These are phyloP conservation scores for Aurifilum marmelostoma DNA, from an alignment of 2,329 filamentous ascomycete genomes.

Conservation along the genomic window DNA sequence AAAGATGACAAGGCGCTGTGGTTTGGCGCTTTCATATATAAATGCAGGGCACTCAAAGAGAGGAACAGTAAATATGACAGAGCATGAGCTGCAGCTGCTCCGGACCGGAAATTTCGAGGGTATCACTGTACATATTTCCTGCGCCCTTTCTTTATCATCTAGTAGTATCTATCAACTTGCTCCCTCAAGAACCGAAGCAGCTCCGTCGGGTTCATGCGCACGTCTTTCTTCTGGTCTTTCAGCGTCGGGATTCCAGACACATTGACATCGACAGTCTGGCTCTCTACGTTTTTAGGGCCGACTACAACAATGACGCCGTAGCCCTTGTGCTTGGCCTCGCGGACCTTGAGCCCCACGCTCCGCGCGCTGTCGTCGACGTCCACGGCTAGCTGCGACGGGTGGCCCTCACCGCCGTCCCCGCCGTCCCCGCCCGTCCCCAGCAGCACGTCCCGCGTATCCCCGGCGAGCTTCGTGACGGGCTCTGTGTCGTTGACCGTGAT, in stretches of 20 bases:
- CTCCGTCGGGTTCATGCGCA: constrained; percentile 47
- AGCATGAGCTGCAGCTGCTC: too few species aligned
- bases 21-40: background rate
- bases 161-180: constrained; percentile 54
- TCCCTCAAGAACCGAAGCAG: constrained; percentile 50
- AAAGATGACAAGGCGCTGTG: background rate
- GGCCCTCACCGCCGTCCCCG: constrained; percentile 28
- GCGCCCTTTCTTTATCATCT: constrained; percentile 31
- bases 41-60: background rate
- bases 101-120: background rate
- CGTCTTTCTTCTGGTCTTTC: constrained; percentile 40
- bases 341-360: constrained; percentile 69
- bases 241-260: constrained; percentile 39
- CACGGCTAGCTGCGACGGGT: constrained; percentile 66
- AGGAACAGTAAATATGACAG: background rate
- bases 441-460: constrained; percentile 52
- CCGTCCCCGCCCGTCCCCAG: constrained; percentile 49
- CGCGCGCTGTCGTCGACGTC: constrained; percentile 70
- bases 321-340: constrained; percentile 70
- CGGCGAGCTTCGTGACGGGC: constrained; percentile 55
- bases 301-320: constrained; percentile 77
- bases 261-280: constrained; percentile 57
- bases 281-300: constrained; percentile 66
- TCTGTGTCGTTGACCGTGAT: constrained; percentile 70
- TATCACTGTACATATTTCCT: constrained; percentile 20